Evolutionary conservation across 805 yeast genomes (phyloP).

Genomic region (Isabelozyma heimii): DNA sequence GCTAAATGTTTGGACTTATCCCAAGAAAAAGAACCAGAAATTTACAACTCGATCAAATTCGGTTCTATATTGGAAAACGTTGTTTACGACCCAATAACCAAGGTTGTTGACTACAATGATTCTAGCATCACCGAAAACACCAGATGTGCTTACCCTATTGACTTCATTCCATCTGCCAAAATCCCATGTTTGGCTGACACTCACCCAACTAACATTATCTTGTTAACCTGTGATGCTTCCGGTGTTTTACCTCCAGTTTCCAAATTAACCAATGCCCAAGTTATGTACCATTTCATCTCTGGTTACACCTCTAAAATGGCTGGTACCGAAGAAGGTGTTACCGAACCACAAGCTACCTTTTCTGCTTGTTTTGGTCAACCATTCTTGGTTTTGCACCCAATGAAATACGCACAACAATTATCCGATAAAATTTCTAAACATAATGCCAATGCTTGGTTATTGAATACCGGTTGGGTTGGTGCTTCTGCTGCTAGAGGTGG

Average conservation of each 20-base stretch:
- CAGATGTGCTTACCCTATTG: slow-evolving; percentile 98
- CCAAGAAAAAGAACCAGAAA: slow-evolving; percentile 95
- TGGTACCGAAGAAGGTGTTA: slow-evolving; percentile 97
- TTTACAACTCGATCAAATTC: slow-evolving; percentile 88
- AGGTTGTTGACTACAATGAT: slow-evolving; percentile 83
- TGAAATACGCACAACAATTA: slow-evolving; percentile 94
- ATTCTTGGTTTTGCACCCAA: slow-evolving; percentile 95
- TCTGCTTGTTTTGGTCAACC: slow-evolving; percentile 99
- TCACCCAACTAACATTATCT: slow-evolving; percentile 89
- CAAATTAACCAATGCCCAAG: slow-evolving; percentile 89
- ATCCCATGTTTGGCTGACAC: slow-evolving; percentile 87
- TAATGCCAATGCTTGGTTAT: slow-evolving; percentile 91
- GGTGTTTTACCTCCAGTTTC: slow-evolving; percentile 98
- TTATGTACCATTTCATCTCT: slow-evolving; percentile 97
- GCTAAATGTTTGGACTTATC: slow-evolving; percentile 92
- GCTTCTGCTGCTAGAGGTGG: slow-evolving; percentile 91
- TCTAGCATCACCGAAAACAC: slow-evolving; percentile 91
- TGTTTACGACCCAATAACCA: slow-evolving; percentile 72
- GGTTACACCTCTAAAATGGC: slow-evolving; percentile 99
- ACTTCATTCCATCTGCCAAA: slow-evolving; percentile 92
- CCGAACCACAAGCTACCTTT: slow-evolving; percentile 97
- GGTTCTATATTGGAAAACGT: slow-evolving; percentile 96
- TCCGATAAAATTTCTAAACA: slow-evolving; percentile 88
- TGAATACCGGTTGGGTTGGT: slow-evolving; percentile 99
- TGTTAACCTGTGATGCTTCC: slow-evolving; percentile 95